Percentiles rank a stretch among this genome's conserved stretches.
phyloP scores from a whole-genome alignment of 129 eudicot species.

The Oenanthe sinensis region DNA sequence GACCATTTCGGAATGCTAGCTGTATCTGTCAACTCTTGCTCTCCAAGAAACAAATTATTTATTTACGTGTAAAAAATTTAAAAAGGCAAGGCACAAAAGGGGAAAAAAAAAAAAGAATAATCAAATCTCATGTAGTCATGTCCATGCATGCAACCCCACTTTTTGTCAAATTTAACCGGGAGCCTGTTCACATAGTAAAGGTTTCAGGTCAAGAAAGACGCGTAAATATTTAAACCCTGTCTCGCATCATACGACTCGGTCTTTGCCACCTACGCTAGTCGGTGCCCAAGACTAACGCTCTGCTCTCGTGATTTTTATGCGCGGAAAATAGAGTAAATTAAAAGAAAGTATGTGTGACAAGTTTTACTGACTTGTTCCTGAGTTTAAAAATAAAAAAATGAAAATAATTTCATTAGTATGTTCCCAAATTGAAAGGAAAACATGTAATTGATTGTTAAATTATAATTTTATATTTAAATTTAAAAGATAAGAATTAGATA shows the following conservation, averaged over 20 bases:
- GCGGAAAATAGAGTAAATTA: no score
- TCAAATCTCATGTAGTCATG: no score
- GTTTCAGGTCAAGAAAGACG: slow-evolving; percentile 40
- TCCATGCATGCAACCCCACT: slow-evolving; percentile 19
- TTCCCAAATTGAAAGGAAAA: no score
- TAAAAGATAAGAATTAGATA: no score
- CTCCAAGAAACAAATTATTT: slow-evolving; percentile 15
- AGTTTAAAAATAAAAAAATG: no score
- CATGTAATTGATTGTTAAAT: no score
- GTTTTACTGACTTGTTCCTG: no score
- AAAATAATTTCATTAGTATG: no score
- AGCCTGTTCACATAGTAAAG: slow-evolving; percentile 31
- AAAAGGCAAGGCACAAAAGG: not conserved
- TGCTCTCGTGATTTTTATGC: no score
- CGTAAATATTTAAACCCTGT: slow-evolving; percentile 19
- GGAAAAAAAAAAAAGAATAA: not conserved
- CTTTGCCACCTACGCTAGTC: not conserved
- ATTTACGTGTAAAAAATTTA: slow-evolving; percentile 11
- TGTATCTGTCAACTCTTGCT: slow-evolving; percentile 4
- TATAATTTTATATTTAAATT: no score
- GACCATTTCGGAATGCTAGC: no score
- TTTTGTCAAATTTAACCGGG: slow-evolving; percentile 24
- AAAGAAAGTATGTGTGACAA: no score
- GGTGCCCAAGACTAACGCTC: not conserved
- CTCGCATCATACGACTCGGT: not conserved